phyloP scores from a whole-genome alignment of 345 rosid species.

The Sisymbrium irio region DNA sequence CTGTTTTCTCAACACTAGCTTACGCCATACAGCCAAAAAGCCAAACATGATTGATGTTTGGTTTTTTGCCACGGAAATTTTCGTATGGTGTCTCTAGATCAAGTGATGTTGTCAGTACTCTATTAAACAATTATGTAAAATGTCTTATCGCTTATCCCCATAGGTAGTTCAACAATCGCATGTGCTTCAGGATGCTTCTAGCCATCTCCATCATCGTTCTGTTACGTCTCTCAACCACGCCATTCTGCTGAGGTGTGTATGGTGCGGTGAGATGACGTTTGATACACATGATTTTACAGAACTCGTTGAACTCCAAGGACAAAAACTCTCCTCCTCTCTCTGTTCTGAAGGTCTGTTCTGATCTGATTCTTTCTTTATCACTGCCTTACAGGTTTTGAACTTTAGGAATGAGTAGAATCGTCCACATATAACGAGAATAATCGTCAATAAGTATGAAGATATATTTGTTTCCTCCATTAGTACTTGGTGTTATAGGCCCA shows the following conservation, averaged over 20 bases:
- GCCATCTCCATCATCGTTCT: background rate
- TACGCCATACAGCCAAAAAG: background rate
- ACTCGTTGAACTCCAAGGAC: background rate
- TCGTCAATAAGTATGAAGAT: background rate
- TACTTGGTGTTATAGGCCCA: background rate
- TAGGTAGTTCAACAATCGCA: background rate
- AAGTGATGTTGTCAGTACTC: background rate
- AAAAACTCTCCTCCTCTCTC: background rate
- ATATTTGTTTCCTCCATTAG: background rate
- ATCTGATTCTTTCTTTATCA: background rate
- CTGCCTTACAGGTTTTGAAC: background rate
- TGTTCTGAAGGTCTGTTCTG: background rate
- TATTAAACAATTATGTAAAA: background rate
- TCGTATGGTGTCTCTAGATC: background rate
- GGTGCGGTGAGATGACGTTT: background rate
- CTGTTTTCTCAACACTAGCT: background rate
- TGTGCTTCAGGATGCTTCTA: background rate
- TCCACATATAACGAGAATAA: background rate
- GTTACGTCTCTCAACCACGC: background rate
- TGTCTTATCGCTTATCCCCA: background rate
- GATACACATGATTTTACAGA: background rate
- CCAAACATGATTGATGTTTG: too few relatives aligned
- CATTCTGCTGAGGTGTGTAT: background rate
- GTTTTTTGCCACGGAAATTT: too few relatives aligned
- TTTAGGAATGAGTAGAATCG: background rate